Conservation (phyloP, 2,329 filamentous ascomycete genomes). For the Beauveria asiatica region DNA sequence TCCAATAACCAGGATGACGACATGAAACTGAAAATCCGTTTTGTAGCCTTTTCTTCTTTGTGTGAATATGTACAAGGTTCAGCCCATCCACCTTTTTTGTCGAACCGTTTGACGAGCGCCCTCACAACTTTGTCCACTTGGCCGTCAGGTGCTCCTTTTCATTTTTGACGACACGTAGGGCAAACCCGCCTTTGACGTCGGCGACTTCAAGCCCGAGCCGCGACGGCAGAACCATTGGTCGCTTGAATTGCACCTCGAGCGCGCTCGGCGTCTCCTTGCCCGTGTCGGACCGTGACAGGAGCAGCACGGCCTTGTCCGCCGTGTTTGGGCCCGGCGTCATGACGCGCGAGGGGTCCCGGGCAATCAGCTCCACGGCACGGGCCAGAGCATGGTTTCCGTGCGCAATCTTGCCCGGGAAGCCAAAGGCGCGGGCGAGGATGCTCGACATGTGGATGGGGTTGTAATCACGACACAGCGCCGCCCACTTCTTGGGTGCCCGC, state of each 20-base stretch:
- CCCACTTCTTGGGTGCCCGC: constrained; percentile 9
- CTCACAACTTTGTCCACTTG: background rate
- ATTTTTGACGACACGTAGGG: constrained; percentile 7
- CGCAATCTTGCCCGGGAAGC: constrained; percentile 10
- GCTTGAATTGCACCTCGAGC: constrained; percentile 9
- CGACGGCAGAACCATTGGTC: constrained; percentile 9
- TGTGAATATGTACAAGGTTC: background rate
- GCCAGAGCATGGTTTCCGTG: constrained; percentile 12
- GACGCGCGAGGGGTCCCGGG: background rate
- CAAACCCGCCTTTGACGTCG: background rate
- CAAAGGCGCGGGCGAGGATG: constrained; percentile 9
- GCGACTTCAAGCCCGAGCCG: constrained; percentile 5
- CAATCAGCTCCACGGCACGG: constrained; percentile 4
- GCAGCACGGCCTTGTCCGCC: background rate
- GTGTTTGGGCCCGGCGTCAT: background rate
- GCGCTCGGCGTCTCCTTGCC: constrained; percentile 5
- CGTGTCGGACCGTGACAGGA: background rate
- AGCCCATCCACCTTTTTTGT: background rate
- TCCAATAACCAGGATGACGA: background rate
- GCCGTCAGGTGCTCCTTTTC: constrained; percentile 11
- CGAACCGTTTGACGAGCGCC: no score
- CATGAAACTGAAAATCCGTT: background rate
- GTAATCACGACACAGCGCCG: constrained; percentile 11
- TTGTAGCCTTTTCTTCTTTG: background rate
- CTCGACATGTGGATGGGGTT: constrained; percentile 13